Conservation (phyloP, 164 flowering plant species). For the Vitis cinerea region DNA sequence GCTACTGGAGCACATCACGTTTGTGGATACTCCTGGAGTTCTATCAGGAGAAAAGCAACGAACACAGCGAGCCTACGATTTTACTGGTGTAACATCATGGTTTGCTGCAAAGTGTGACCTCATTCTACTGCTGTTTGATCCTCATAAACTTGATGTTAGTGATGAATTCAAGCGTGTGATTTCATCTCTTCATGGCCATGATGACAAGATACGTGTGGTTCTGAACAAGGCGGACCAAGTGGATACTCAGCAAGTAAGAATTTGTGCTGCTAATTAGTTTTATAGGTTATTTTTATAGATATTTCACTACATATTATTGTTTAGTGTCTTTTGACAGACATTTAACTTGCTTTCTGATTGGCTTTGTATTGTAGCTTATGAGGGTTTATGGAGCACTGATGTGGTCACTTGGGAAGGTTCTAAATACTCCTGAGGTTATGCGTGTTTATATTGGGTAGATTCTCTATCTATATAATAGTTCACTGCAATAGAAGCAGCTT, state of each 20-base stretch:
- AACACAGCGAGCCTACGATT: constrained; percentile 93
- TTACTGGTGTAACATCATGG: constrained; percentile 98
- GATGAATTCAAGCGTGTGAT: constrained; percentile 98
- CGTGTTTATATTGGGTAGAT: constrained; percentile 75
- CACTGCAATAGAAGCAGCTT: too few relatives aligned
- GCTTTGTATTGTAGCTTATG: constrained; percentile 45
- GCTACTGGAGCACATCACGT: constrained; percentile 91
- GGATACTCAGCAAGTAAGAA: constrained; percentile 90
- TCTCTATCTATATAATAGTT: background rate
- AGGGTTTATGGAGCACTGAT: constrained; percentile 85
- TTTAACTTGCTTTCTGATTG: background rate
- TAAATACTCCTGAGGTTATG: constrained; percentile 72
- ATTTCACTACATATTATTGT: background rate
- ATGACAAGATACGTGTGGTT: constrained; percentile 97
- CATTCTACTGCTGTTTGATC: constrained; percentile 90
- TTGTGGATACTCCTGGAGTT: constrained; percentile 98
- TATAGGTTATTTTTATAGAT: background rate
- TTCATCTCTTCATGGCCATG: constrained; percentile 91
- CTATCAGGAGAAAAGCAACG: constrained; percentile 97
- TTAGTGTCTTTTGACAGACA: background rate
- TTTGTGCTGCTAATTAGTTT: background rate
- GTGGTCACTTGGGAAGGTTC: constrained; percentile 84
- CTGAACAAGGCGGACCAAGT: constrained; percentile 98
- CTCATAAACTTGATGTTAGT: constrained; percentile 93
- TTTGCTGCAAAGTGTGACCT: constrained; percentile 96